Evolutionary conservation across 2,329 filamentous ascomycete genomes (phyloP).

Genomic region (Talaromyces atroroseus): DNA sequence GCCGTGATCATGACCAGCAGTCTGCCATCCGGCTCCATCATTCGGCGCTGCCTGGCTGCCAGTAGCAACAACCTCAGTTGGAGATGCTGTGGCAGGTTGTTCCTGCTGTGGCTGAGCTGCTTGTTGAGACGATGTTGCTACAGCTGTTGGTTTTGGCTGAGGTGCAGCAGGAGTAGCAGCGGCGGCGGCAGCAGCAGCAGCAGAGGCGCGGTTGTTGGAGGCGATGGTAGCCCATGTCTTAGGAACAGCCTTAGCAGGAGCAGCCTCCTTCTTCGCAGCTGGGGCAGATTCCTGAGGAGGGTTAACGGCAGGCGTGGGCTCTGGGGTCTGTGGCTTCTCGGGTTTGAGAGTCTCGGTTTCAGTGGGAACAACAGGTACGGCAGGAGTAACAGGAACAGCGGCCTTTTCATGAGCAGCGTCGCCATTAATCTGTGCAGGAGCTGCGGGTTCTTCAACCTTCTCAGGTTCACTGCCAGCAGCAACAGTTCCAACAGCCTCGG

Average conservation of each 20-base stretch:
- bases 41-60: conserved; percentile 75
- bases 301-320: conserved; percentile 52
- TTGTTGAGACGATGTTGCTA: conserved; percentile 16
- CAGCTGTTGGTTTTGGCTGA: conserved; percentile 23
- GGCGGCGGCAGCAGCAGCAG: conserved; percentile 36
- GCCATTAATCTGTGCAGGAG: conserved; percentile 32
- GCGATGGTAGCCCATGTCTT: conserved; percentile 63
- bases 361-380: conserved; percentile 30
- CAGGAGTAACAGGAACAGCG: conserved; percentile 15
- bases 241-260: conserved; percentile 47
- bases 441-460: conserved; percentile 22
- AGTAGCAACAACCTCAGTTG: conserved; percentile 39
- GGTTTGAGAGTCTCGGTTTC: conserved; percentile 38
- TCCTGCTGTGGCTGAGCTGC: conserved; percentile 23
- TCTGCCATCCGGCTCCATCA: conserved; percentile 75
- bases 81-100: conserved; percentile 33
- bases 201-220: conserved; percentile 36
- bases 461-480: conserved; percentile 42
- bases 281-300: conserved; percentile 39
- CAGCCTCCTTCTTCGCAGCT: conserved; percentile 49
- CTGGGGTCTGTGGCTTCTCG: conserved; percentile 61
- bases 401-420: conserved; percentile 19
- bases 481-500: conserved; percentile 66
- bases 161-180: conserved; percentile 30
- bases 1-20: conserved; percentile 68